Base-by-base conservation (phyloP, 2,329 filamentous ascomycete genomes). In the Onygenales sp. region DNA sequence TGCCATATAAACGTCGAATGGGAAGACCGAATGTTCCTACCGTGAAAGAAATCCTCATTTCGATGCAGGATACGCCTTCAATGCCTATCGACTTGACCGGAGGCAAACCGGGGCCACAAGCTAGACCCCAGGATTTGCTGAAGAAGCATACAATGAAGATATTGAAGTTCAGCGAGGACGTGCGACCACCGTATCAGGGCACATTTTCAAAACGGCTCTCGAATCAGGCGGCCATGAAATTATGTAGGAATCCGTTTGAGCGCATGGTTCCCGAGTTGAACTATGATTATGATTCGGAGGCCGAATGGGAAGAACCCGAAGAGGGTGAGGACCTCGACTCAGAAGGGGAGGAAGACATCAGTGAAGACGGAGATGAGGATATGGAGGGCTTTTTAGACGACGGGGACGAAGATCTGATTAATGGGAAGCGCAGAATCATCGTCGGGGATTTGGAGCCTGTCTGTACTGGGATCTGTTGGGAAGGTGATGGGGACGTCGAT, bases 341-440 rank as follows among this genome's bases (percentile, higher is more conserved):
- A 2, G 83, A 85, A 55, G 81, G 80, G 33, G 83, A 85, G 53
- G 83, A 86, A 5, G 74, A 78, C 8, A 76, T 77, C 51, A 80
- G 77, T 52, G 77, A 80, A 4, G 82, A 81, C 9, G 85, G 83
- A n/a, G 86, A 88, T 13, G 86, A 88, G 57, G 90, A 94, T 55
- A 86, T 95, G 84, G 88, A 89, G 3, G 91, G 84, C 14, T 96
- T 96, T 64, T 75, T 96, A 1, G 91, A 95, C 60, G 89, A 94
- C 61, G 88, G 88, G 5, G 88, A 94, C 51, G 88, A 93, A 69
- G 63, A 68, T 7, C 63, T 79, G 72, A 55, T 72, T 69, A 65
- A 75, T 70, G 58, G 76, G 67, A 78, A 80, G 75, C 73, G 80
- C 66, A 69, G 84, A 71, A 68, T 79, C 6, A 73, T 80, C 62